These are phyloP conservation scores for Domatiomyces catenatus DNA, from an alignment of 2,329 filamentous ascomycete genomes.

Conservation along the genomic window DNA sequence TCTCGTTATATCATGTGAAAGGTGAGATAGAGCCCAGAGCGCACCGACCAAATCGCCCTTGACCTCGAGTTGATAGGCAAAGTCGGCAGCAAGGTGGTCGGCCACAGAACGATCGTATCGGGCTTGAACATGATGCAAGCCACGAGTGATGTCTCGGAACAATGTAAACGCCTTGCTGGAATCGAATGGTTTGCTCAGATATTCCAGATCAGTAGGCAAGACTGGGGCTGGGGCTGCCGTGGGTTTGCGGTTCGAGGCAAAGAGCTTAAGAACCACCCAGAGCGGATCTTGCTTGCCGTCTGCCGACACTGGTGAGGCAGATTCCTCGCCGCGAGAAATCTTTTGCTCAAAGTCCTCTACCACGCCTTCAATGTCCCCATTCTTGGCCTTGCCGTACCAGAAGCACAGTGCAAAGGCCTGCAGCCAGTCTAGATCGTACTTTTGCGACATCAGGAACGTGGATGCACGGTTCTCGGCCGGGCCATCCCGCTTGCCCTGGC, in stretches of 20 bases:
- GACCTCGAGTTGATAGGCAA: conserved; percentile 35
- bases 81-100: conserved; percentile 52
- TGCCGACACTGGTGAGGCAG: conserved; percentile 51
- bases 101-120: conserved; percentile 41
- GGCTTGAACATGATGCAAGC: conserved; percentile 56
- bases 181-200: conserved; percentile 61
- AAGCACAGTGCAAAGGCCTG: conserved; percentile 82
- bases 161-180: conserved; percentile 55
- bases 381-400: conserved; percentile 63
- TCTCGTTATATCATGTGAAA: conserved; percentile 49
- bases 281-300: conserved; percentile 48
- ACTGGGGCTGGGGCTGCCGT: conserved; percentile 19
- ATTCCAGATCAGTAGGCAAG: conserved; percentile 57
- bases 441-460: conserved; percentile 66
- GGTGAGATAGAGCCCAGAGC: conserved; percentile 61
- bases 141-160: conserved; percentile 21
- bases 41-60: conserved; percentile 54
- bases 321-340: conserved; percentile 53
- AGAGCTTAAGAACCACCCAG: conserved; percentile 74
- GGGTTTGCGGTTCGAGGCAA: conserved; percentile 35
- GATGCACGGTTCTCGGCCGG: conserved; percentile 65
- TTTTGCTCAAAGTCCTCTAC: conserved; percentile 61
- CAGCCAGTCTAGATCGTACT: conserved; percentile 81
- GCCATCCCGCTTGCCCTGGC: conserved; percentile 56
- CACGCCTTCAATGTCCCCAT: conserved; percentile 56